These are phyloP conservation scores for Colletotrichum sp. DNA, from an alignment of 2,329 filamentous ascomycete species.

Conservation along the genomic window DNA sequence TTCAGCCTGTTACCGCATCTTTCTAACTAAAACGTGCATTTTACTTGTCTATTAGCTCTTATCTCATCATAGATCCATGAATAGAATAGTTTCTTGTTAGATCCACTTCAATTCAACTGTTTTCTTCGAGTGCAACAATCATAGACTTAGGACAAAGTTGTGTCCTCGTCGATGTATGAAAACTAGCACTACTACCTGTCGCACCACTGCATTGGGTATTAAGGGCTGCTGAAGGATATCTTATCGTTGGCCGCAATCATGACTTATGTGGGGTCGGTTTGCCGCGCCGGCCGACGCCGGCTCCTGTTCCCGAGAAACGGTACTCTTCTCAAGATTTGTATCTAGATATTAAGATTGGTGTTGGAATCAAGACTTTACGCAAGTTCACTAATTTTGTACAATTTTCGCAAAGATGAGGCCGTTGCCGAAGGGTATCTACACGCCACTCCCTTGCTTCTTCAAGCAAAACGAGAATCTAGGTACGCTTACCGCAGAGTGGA, in stretches of 20 bases:
- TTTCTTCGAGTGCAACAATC: too few species aligned
- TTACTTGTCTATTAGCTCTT: neutral
- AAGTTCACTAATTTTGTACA: neutral
- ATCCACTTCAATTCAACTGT: neutral
- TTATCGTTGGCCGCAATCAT: neutral
- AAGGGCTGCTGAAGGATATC: neutral
- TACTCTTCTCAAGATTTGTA: neutral
- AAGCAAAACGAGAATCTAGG: neutral
- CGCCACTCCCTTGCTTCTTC: neutral
- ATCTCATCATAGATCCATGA: neutral
- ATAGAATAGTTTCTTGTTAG: neutral
- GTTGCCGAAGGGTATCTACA: neutral
- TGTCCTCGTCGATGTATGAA: neutral
- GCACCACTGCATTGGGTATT: neutral
- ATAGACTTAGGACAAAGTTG: too few species aligned
- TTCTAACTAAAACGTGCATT: neutral
- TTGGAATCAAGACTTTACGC: too few species aligned
- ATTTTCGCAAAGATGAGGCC: neutral
- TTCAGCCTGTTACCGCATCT: neutral
- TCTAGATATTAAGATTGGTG: neutral
- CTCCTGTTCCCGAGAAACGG: neutral
- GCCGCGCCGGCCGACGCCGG: neutral
- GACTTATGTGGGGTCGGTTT: neutral
- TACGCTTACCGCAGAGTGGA: neutral
- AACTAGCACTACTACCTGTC: neutral